Percentiles rank a stretch among this genome's conserved stretches.
Evolutionary conservation across 2,329 filamentous ascomycete genomes (phyloP).

Genomic region (Aspergillus flavus): DNA sequence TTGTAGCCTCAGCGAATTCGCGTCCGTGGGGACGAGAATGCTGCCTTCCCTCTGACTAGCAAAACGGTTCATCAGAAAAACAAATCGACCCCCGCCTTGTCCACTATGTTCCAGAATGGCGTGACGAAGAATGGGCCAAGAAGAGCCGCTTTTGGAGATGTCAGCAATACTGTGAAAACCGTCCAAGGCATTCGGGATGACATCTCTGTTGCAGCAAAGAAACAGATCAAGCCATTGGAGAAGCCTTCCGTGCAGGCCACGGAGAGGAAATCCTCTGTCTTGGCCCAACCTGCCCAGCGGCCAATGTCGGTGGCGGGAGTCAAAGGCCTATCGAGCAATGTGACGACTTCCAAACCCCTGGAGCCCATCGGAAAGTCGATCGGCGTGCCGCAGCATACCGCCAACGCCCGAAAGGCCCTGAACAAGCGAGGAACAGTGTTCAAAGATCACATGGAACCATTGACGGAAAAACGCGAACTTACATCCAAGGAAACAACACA

Average conservation of each 20-base stretch:
- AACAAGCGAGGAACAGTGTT: constrained; percentile 59
- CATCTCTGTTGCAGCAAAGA: constrained; percentile 53
- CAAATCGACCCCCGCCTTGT: constrained; percentile 73
- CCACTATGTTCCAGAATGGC: constrained; percentile 54
- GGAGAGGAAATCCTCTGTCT: constrained; percentile 49
- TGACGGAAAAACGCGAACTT: constrained; percentile 33
- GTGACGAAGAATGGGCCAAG: constrained; percentile 68
- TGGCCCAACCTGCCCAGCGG: constrained; percentile 65
- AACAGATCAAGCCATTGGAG: constrained; percentile 35
- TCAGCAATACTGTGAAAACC: constrained; percentile 67
- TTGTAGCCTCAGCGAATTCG: constrained; percentile 70
- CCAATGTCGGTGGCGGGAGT: constrained; percentile 48
- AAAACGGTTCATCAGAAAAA: constrained; percentile 75
- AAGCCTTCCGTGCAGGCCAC: constrained; percentile 32
- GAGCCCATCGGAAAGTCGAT: constrained; percentile 37
- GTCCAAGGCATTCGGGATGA: constrained; percentile 58
- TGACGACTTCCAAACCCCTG: constrained; percentile 33
- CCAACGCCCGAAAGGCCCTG: constrained; percentile 50
- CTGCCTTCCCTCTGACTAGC: constrained; percentile 52
- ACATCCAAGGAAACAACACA: constrained; percentile 34
- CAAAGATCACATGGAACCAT: constrained; percentile 50
- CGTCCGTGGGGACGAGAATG: constrained; percentile 71
- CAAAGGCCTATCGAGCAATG: constrained; percentile 42
- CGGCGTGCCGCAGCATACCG: constrained; percentile 33
- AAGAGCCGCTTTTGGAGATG: constrained; percentile 78